Evolutionary conservation across 768 basidiomycete species (phyloP).

Genomic region (Postia placenta): DNA sequence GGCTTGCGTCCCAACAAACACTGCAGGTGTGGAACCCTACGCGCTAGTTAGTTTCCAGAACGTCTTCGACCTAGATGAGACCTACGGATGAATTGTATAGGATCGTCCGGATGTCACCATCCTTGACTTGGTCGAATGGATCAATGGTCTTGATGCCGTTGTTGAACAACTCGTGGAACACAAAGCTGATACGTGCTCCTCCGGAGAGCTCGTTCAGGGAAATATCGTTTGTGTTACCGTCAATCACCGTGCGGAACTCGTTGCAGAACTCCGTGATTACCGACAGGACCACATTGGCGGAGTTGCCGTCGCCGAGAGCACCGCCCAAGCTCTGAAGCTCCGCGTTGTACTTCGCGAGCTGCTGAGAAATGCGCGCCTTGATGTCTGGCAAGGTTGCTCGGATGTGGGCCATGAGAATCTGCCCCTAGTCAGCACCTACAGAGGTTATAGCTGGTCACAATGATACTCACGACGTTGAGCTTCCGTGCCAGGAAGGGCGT

Average conservation of each 20-base stretch:
- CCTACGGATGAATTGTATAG: slow-evolving; percentile 95
- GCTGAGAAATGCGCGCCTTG: slow-evolving; percentile 89
- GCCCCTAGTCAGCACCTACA: neutral
- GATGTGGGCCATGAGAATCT: slow-evolving; percentile 99
- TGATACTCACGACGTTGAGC: slow-evolving; percentile 88
- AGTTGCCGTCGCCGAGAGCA: slow-evolving; percentile 74
- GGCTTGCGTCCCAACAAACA: slow-evolving; percentile 95
- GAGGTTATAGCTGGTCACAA: slow-evolving; percentile 85
- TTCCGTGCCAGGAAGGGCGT: slow-evolving; percentile 95
- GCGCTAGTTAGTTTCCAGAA: neutral
- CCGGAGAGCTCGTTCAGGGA: slow-evolving; percentile 96
- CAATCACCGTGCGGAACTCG: slow-evolving; percentile 95
- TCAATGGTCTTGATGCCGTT: slow-evolving; percentile 94
- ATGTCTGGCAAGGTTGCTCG: slow-evolving; percentile 97
- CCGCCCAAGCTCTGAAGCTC: slow-evolving; percentile 87
- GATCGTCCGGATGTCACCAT: slow-evolving; percentile 93
- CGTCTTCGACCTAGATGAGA: slow-evolving; percentile 11
- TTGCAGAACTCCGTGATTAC: slow-evolving; percentile 98
- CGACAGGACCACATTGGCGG: slow-evolving; percentile 89
- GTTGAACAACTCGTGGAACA: slow-evolving; percentile 98
- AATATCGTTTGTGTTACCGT: slow-evolving; percentile 95
- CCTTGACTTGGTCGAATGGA: slow-evolving; percentile 98
- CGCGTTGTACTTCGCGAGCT: slow-evolving; percentile 80
- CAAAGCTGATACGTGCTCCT: slow-evolving; percentile 97
- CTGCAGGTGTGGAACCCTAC: slow-evolving; percentile 90